These are phyloP conservation scores for Coleophoma crateriformis DNA, from an alignment of 2,329 filamentous ascomycete genomes.

Conservation along the genomic window DNA sequence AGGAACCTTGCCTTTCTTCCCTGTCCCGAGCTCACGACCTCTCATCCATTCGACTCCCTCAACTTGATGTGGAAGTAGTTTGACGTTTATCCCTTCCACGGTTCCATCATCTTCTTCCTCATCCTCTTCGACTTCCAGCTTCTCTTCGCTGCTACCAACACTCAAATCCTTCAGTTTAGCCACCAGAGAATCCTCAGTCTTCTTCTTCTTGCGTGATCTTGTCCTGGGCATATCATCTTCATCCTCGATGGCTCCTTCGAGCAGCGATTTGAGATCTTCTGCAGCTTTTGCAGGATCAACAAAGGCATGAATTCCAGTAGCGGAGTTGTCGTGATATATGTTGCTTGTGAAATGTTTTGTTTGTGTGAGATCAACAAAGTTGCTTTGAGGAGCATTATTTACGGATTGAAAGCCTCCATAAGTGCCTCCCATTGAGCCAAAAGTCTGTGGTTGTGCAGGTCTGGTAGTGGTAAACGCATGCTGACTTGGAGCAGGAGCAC, in stretches of 20 bases:
- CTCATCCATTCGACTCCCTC: constrained; percentile 95
- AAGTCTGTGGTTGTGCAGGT: constrained; percentile 17
- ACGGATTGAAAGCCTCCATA: constrained; percentile 21
- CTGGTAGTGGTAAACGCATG: constrained; percentile 22
- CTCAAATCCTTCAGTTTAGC: constrained; percentile 30
- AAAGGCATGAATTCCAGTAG: constrained; percentile 22
- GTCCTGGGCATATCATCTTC: constrained; percentile 40
- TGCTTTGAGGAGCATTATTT: constrained; percentile 17
- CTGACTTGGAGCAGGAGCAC: constrained; percentile 14
- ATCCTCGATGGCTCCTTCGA: constrained; percentile 76
- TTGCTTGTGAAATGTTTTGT: constrained; percentile 14
- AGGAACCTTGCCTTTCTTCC: constrained; percentile 75
- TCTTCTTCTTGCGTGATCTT: constrained; percentile 31
- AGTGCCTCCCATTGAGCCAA: constrained; percentile 22
- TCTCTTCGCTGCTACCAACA: constrained; percentile 39
- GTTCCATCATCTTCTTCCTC: constrained; percentile 53
- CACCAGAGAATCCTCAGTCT: constrained; percentile 23
- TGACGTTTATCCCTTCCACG: constrained; percentile 79
- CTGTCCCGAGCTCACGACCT: constrained; percentile 80
- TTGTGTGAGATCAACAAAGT: constrained; percentile 25
- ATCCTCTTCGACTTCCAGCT: constrained; percentile 35
- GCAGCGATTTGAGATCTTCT: constrained; percentile 73
- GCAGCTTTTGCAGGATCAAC: constrained; percentile 63
- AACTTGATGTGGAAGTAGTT: constrained; percentile 86
- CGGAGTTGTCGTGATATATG: constrained; percentile 3